Conservation (phyloP, 768 basidiomycete species). For the Rhodotorula paludigena region DNA sequence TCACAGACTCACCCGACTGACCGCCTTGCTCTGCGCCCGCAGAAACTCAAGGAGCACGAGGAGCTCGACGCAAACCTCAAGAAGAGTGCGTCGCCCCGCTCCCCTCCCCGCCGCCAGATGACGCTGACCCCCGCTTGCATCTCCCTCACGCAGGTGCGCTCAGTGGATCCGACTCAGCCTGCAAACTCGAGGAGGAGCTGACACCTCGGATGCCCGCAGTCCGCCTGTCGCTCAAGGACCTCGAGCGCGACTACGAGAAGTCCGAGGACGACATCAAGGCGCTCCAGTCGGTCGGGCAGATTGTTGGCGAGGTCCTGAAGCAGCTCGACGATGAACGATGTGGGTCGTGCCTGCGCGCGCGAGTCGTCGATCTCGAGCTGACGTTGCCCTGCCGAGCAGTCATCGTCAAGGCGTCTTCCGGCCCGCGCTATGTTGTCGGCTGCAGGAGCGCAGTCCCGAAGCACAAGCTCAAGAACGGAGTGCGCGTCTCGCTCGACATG, state of each 20-base stretch:
- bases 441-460: conserved; percentile 89
- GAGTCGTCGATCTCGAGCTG: background rate
- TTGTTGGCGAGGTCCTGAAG: conserved; percentile 98
- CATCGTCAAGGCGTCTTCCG: conserved; percentile 97
- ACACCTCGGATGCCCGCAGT: conserved; percentile 57
- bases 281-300: conserved; percentile 96
- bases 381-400: conserved; percentile 50
- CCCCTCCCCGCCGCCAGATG: background rate
- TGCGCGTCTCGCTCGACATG: conserved; percentile 97
- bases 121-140: conserved; percentile 26
- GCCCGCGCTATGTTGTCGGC: conserved; percentile 96
- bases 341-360: conserved; percentile 50
- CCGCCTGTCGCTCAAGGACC: conserved; percentile 79
- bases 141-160: conserved; percentile 4
- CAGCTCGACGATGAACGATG: conserved; percentile 96
- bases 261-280: conserved; percentile 99
- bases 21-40: background rate
- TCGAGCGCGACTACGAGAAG: conserved; percentile 85
- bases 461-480: conserved; percentile 83
- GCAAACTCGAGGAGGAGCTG: background rate
- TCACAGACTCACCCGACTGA: no score
- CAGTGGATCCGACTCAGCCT: no score
- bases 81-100: conserved; percentile 60
- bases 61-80: conserved; percentile 78
- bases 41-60: conserved; percentile 96